These are phyloP conservation scores for Pseudoscleropodium purum DNA, from an alignment of 225 moss, liverwort and hornwort species.

Conservation along the genomic window DNA sequence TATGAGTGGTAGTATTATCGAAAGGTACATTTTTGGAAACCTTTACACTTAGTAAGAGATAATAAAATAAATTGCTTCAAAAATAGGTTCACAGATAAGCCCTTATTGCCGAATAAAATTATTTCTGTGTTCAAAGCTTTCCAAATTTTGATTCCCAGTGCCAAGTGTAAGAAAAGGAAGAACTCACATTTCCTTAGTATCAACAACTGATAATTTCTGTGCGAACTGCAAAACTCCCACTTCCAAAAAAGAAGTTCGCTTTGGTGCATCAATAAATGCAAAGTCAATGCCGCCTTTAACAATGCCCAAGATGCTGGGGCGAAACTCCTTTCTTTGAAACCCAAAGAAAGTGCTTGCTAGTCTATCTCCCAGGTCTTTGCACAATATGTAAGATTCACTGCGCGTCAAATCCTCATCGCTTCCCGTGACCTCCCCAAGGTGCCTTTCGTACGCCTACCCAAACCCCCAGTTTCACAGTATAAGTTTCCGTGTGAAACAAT, in stretches of 20 bases:
- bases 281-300: constrained; percentile 85
- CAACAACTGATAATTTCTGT: constrained; percentile 58
- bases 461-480: neutral
- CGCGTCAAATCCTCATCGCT: constrained; percentile 61
- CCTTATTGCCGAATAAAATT: neutral
- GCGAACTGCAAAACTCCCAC: constrained; percentile 84
- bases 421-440: constrained; percentile 50
- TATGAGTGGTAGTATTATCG: neutral
- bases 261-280: constrained; percentile 70
- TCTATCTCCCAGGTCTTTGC: constrained; percentile 84
- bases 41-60: neutral
- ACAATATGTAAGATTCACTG: constrained; percentile 56
- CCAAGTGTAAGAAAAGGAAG: neutral
- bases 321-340: constrained; percentile 72
- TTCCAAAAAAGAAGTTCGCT: constrained; percentile 74
- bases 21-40: neutral
- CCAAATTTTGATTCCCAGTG: neutral
- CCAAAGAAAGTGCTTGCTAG: constrained; percentile 78
- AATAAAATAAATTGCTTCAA: neutral
- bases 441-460: constrained; percentile 69
- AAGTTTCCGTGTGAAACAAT: neutral
- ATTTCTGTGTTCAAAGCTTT: neutral
- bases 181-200: constrained; percentile 74
- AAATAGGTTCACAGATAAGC: neutral
- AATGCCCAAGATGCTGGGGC: constrained; percentile 82